phyloP scores from a whole-genome alignment of 176 grass and related monocot genomes.

The Neostapfia colusana region DNA sequence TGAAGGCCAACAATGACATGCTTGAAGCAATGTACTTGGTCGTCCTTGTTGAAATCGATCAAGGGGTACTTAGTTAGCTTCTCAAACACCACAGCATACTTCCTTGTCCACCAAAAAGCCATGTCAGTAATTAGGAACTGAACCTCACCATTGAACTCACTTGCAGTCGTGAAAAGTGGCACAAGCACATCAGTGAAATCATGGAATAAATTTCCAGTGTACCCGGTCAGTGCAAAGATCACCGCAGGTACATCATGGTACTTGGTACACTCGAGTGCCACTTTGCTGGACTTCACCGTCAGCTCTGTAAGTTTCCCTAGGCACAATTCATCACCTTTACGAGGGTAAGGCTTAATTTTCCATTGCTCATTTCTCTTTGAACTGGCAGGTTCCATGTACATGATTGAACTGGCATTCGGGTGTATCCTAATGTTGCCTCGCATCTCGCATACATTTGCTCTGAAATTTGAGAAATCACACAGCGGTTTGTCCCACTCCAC shows the following conservation, averaged over 20 bases:
- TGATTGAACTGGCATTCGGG: slow-evolving; percentile 51
- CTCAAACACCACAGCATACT: slow-evolving; percentile 63
- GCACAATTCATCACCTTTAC: slow-evolving; percentile 74
- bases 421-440: slow-evolving; percentile 72
- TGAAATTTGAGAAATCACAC: slow-evolving; percentile 82
- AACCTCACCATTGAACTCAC: slow-evolving; percentile 86
- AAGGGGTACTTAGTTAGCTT: slow-evolving; percentile 73
- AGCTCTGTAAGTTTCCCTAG: slow-evolving; percentile 63
- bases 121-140: slow-evolving; percentile 74
- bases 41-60: slow-evolving; percentile 63
- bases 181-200: slow-evolving; percentile 90
- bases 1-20: slow-evolving; percentile 74
- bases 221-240: slow-evolving; percentile 75
- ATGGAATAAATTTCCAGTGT: slow-evolving; percentile 90
- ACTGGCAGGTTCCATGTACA: slow-evolving; percentile 62
- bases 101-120: slow-evolving; percentile 74
- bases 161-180: slow-evolving; percentile 82
- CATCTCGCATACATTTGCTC: slow-evolving; percentile 84
- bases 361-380: slow-evolving; percentile 53
- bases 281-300: slow-evolving; percentile 55
- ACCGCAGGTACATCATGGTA: slow-evolving; percentile 64
- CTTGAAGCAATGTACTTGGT: slow-evolving; percentile 73
- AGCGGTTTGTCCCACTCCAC: slow-evolving; percentile 41
- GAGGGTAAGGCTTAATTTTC: slow-evolving; percentile 82
- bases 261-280: slow-evolving; percentile 58